phyloP scores from a whole-genome alignment of 208 protist genomes.

The Trypanosoma vivax region DNA sequence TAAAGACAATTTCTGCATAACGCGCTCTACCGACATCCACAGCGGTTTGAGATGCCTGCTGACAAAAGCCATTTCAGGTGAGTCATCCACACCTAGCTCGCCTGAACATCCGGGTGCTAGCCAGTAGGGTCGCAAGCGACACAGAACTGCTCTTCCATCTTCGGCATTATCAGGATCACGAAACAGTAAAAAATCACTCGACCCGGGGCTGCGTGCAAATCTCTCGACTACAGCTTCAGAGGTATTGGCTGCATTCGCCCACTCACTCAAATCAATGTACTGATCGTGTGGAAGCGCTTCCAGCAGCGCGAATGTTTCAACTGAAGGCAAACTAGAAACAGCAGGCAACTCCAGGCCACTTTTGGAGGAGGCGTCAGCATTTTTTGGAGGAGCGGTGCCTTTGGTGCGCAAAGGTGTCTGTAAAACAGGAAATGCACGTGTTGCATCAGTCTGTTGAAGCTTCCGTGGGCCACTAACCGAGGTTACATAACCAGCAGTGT shows the following conservation, averaged over 20 bases:
- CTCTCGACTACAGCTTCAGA: background rate
- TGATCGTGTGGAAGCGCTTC: constrained; percentile 8
- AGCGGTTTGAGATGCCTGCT: constrained; percentile 37
- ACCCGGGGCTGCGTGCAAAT: background rate
- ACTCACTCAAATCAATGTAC: constrained; percentile 11
- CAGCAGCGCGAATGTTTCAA: constrained; percentile 9
- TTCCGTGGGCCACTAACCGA: constrained; percentile 5
- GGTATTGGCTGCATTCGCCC: constrained; percentile 1
- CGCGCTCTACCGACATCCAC: constrained; percentile 40
- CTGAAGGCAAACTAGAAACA: background rate
- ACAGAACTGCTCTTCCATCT: background rate
- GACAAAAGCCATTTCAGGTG: constrained; percentile 20
- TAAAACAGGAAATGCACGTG: constrained; percentile 24
- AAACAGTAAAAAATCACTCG: constrained; percentile 13
- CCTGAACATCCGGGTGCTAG: constrained; percentile 49
- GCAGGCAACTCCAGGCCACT: too few relatives aligned
- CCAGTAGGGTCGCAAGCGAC: constrained; percentile 71
- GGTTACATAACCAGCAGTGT: constrained; percentile 13
- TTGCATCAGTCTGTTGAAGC: constrained; percentile 20
- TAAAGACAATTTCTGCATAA: constrained; percentile 26
- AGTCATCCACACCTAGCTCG: constrained; percentile 20
- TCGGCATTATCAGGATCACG: background rate
- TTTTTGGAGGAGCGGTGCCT: background rate
- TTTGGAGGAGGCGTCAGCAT: background rate
- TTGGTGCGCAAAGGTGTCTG: constrained; percentile 18